Base-by-base conservation (phyloP, 1,139 yeast species). In the Protomyces inundatus region DNA sequence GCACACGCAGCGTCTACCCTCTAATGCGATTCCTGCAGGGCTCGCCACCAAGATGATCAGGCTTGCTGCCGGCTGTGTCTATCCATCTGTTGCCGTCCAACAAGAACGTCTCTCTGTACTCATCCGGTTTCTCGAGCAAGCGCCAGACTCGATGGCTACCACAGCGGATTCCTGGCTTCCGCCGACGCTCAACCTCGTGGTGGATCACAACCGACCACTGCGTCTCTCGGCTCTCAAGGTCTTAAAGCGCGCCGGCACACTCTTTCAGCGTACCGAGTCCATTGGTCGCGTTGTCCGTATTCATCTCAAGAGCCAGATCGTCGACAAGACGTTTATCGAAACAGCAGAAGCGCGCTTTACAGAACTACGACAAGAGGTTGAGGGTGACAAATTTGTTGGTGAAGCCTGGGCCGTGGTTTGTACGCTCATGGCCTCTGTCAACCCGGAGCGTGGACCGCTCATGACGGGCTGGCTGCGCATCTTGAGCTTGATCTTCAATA, bases 361-460 rank as follows among this genome's bases (percentile, higher is more conserved):
- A 40, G 64, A 56, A 1, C 16, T 62, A 40, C 60, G 67, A 14
- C 61, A 61, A 9, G 61, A 62, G 53, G 64, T 64, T 5, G 64
- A 65, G 32, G 65, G 67, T 6, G 70, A 66, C 4, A 58, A 59
- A 12, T 68, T 64, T 52, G 64, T 68, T 9, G 64, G 66, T 5
- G 51, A 61, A 12, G 59, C 68, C 12, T 68, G 70, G 70, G 67
- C 66, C 33, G 42, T 64, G 10, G 51, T 68, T 37, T 65, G 68
- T 7, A 54, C 66, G 6, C 46, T 66, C 12, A 46, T 68, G 14
- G 59, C 65, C 10, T 66, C 66, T 9, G 65, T 61, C 33, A 52
- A 67, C 42, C 64, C 68, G 14, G 67, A 64, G 36, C 60, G 63
- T 34, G 66, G 70, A 68, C 53, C 54, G 23, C 52, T 66, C 40